Base-by-base conservation (phyloP, 495 filamentous ascomycete species). In the Penicillium canariense region DNA sequence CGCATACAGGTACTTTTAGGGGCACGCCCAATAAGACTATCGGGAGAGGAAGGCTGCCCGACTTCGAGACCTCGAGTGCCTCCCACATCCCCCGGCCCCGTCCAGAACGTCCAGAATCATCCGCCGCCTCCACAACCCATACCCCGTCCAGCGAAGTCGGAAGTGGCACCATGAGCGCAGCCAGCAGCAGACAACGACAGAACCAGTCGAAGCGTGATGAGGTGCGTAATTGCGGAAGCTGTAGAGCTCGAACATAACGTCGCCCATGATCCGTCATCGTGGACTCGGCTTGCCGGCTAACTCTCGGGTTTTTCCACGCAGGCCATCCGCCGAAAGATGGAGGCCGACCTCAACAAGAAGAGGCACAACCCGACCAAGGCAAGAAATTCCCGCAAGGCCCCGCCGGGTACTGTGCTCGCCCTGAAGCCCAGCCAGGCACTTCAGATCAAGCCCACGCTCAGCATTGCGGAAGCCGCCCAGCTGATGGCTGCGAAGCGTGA, bases 401-500 rank as follows among this genome's bases (percentile, higher is more conserved):
- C 95, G 43, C 95, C 94, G 5, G 94, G 94, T 56, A 95, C 92
- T 50, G 94, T 99, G 45, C 86, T 97, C 54, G 89, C 94, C 59
- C 81, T 99, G 47, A 93, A 92, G 65, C 94, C 94, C 25, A 96
- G 91, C 64, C 90, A 88, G 61, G 94, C 94, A 27, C 87, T 99
- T 4, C 94, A 99, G 73, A 97, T 99, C 71, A 99, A 99, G 76
- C 95, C 94, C 44, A 78, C 80, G 48, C 96, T 91, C 20, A 96
- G 89, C 46, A 94, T 99, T 52, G 87, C 95, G 39, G 94, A 97
- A 71, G 94, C 94, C 31, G 93, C 94, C 27, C 95, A 99, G 76
- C 78, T 99, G 67, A 99, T 99, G 94, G 94, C 94, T 26, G 94
- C 94, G 26, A 99, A 99, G 81, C 81, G 94, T 52, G 94, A 97